Conservation (phyloP, 495 filamentous ascomycete genomes). For the Aspergillus leporis region DNA sequence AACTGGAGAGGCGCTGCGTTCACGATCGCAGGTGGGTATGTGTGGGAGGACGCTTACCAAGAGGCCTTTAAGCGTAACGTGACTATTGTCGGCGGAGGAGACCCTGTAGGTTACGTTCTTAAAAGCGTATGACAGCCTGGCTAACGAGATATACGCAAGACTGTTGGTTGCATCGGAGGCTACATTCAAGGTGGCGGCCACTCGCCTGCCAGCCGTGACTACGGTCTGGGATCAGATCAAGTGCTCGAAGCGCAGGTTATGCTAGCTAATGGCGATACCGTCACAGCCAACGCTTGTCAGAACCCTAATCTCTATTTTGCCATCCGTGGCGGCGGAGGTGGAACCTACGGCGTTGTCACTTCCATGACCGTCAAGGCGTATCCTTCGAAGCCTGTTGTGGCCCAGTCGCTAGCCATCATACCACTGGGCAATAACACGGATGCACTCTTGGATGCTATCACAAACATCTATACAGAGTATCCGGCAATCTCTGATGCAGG, state of each 20-base stretch:
- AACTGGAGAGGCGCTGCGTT: conserved; percentile 36
- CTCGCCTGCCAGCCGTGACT: conserved; percentile 25
- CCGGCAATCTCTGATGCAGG: conserved; percentile 24
- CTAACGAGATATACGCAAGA: conserved; percentile 20
- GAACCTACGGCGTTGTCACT: conserved; percentile 51
- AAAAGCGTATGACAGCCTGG: background rate
- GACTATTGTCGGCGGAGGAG: conserved; percentile 39
- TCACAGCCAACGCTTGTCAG: conserved; percentile 46
- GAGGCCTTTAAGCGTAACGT: conserved; percentile 25
- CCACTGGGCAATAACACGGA: conserved; percentile 15
- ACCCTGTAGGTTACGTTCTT: conserved; percentile 23
- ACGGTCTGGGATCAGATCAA: conserved; percentile 41
- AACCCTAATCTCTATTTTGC: conserved; percentile 61
- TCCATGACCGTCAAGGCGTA: conserved; percentile 44
- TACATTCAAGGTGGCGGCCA: conserved; percentile 43
- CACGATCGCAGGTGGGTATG: conserved; percentile 37
- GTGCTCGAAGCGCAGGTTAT: conserved; percentile 46
- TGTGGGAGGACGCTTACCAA: conserved; percentile 37
- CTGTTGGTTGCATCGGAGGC: conserved; percentile 38
- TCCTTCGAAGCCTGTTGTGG: conserved; percentile 24
- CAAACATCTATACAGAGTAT: conserved; percentile 16
- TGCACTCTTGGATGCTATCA: conserved; percentile 17
- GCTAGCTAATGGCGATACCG: conserved; percentile 50
- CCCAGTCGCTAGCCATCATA: conserved; percentile 19
- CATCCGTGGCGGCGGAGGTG: conserved; percentile 46